Evolutionary conservation across 192 early-diverging fungal species (phyloP).

Genomic region (Glomus cerebriforme): DNA sequence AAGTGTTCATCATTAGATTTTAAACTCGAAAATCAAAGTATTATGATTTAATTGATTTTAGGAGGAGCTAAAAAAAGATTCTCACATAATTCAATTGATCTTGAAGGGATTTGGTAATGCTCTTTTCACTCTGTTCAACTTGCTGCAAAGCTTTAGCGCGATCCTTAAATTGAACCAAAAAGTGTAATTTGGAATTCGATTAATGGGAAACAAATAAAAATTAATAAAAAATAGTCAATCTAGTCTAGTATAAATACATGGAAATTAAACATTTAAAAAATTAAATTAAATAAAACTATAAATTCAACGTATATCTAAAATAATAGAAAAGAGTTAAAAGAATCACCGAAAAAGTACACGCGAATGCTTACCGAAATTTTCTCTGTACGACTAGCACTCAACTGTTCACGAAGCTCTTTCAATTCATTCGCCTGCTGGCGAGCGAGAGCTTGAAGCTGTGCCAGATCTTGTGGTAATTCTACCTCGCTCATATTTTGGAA

Average conservation of each 20-base stretch:
- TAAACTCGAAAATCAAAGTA: neutral
- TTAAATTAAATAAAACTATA: no score
- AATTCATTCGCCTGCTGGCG: neutral
- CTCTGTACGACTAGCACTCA: neutral
- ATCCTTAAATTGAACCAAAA: neutral
- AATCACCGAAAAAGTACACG: neutral
- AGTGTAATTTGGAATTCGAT: no score
- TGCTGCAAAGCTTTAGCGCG: conserved; percentile 31
- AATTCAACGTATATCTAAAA: neutral
- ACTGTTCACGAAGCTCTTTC: neutral
- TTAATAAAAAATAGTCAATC: neutral
- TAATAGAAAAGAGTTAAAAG: neutral
- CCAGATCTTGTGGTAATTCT: neutral
- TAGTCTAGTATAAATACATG: no score
- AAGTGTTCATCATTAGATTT: neutral
- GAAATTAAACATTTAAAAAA: neutral
- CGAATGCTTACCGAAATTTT: neutral
- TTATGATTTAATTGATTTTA: neutral
- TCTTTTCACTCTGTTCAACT: conserved; percentile 42
- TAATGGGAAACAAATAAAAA: no score
- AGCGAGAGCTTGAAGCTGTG: neutral
- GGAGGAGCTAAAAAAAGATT: no score
- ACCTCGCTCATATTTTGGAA: neutral
- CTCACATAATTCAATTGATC: conserved; percentile 46
- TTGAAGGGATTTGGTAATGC: conserved; percentile 45